phyloP scores from a whole-genome alignment of 305 asterid genomes.

The Solanum hybrid region DNA sequence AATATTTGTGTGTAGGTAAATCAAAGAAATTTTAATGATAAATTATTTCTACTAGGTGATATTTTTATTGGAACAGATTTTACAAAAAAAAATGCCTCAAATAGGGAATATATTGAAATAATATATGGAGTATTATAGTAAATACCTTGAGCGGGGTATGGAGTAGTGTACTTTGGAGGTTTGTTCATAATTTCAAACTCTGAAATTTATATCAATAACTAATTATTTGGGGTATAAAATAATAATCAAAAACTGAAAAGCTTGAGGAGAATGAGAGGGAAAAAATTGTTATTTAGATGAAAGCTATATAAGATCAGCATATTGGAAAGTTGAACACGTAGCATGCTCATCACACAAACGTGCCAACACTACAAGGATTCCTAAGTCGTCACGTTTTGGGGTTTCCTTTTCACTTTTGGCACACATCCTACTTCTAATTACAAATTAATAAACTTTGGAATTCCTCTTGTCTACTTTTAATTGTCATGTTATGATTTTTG shows the following conservation, averaged over 20 bases:
- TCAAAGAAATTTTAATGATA: neutral
- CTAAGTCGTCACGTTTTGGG: neutral
- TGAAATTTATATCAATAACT: neutral
- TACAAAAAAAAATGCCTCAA: neutral
- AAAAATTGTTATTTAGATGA: neutral
- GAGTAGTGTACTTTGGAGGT: neutral
- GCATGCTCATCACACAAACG: neutral
- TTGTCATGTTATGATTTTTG: rapidly evolving
- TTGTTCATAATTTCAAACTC: neutral
- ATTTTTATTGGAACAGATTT: neutral
- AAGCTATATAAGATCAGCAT: neutral
- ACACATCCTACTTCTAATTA: neutral
- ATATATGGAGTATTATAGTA: neutral
- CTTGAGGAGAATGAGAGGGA: neutral
- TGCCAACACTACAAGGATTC: neutral
- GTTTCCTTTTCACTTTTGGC: neutral
- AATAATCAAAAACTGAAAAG: neutral
- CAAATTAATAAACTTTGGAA: neutral
- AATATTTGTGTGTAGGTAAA: neutral
- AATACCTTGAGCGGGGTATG: neutral
- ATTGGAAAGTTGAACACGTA: neutral
- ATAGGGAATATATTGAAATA: neutral
- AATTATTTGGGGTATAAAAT: neutral
- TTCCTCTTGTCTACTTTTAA: no score
- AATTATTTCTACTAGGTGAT: neutral